phyloP scores from a whole-genome alignment of 2,329 filamentous ascomycete genomes.

The Aspergillus floridensis region DNA sequence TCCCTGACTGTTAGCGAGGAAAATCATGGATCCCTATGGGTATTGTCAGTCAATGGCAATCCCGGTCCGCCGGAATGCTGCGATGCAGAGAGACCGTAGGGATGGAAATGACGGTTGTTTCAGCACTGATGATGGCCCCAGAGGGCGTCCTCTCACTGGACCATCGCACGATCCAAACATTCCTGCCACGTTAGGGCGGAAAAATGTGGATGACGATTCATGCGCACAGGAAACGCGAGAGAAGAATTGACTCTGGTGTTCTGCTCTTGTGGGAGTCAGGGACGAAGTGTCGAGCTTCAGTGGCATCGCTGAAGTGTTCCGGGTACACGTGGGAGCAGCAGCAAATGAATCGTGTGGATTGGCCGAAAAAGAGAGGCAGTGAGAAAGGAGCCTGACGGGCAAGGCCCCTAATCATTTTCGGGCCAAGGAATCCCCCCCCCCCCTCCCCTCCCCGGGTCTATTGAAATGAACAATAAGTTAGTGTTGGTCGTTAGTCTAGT shows the following conservation, averaged over 20 bases:
- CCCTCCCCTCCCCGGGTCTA: background rate
- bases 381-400: background rate
- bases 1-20: background rate
- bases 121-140: constrained; percentile 7
- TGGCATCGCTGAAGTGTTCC: no score
- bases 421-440: background rate
- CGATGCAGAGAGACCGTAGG: constrained; percentile 15
- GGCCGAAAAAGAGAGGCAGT: background rate
- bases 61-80: constrained; percentile 4
- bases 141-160: background rate
- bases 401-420: background rate
- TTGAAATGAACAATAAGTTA: background rate
- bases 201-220: background rate
- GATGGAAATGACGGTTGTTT: constrained; percentile 18
- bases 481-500: background rate
- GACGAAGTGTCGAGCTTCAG: no score
- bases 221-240: background rate
- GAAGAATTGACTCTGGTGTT: background rate
- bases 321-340: no score
- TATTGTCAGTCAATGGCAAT: background rate
- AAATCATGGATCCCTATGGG: background rate
- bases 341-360: background rate
- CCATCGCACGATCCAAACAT: constrained; percentile 4
- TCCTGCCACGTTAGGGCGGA: constrained; percentile 8
- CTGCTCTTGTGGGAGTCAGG: background rate